Percentiles rank a stretch among this genome's conserved stretches.
Conservation (phyloP, 805 yeast species). For the Pichia deserticola region DNA sequence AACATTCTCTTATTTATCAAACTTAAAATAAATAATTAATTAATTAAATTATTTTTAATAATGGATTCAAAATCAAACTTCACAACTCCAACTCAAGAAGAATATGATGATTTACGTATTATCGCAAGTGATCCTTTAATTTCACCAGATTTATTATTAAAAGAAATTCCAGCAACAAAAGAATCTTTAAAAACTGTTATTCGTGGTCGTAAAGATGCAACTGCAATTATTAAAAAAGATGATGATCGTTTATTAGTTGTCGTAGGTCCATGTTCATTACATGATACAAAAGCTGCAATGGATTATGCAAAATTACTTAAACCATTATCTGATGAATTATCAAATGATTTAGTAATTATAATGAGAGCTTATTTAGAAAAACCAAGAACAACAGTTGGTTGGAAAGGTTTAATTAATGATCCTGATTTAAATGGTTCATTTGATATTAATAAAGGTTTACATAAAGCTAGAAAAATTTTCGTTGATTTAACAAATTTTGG, state of each 20-base stretch:
- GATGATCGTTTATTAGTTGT: slow-evolving; percentile 83
- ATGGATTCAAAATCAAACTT: slow-evolving; percentile 10
- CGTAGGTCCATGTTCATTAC: slow-evolving; percentile 97
- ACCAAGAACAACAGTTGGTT: slow-evolving; percentile 98
- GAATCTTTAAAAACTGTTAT: slow-evolving; percentile 55
- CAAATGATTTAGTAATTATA: slow-evolving; percentile 70
- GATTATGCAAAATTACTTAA: slow-evolving; percentile 75
- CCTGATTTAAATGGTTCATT: slow-evolving; percentile 90
- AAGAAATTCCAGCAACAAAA: slow-evolving; percentile 65
- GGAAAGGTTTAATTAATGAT: slow-evolving; percentile 97
- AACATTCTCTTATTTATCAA: background rate
- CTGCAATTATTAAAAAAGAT: slow-evolving; percentile 60
- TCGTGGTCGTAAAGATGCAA: slow-evolving; percentile 71
- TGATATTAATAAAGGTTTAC: slow-evolving; percentile 91
- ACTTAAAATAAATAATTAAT: background rate
- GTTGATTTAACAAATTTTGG: slow-evolving; percentile 72
- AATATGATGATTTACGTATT: slow-evolving; percentile 67
- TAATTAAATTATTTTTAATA: too few relatives aligned
- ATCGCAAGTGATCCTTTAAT: slow-evolving; percentile 90
- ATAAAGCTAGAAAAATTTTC: slow-evolving; percentile 79
- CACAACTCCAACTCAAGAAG: slow-evolving; percentile 51
- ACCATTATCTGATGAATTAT: slow-evolving; percentile 58
- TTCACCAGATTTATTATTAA: slow-evolving; percentile 85
- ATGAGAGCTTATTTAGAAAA: slow-evolving; percentile 98
- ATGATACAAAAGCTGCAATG: slow-evolving; percentile 81